phyloP scores from a whole-genome alignment of 2,329 filamentous ascomycete species.

The Exophiala mesophila region DNA sequence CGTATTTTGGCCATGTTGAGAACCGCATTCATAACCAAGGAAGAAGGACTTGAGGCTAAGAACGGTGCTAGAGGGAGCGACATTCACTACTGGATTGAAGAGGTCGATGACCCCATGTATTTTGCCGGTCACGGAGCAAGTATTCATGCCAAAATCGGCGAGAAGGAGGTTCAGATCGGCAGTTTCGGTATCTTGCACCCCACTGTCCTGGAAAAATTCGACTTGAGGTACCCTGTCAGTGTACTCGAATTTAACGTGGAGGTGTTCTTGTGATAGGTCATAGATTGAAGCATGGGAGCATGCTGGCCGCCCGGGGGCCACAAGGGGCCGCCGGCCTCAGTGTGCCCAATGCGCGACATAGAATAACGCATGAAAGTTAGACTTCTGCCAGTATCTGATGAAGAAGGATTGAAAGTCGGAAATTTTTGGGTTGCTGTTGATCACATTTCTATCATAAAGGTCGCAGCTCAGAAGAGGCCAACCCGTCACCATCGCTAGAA shows the following conservation, averaged over 20 bases:
- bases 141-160: constrained; percentile 69
- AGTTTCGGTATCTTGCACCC: constrained; percentile 94
- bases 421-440: too few relatives aligned
- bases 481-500: too few relatives aligned
- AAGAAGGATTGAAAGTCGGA: too few relatives aligned
- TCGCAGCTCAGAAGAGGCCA: too few relatives aligned
- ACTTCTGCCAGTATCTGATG: too few relatives aligned
- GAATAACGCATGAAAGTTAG: too few relatives aligned
- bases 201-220: constrained; percentile 86
- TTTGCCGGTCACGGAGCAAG: constrained; percentile 85
- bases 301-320: too few relatives aligned
- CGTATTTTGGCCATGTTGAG: constrained; percentile 89
- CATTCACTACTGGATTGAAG: constrained; percentile 87
- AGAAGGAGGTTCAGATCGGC: constrained; percentile 73
- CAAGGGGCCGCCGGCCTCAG: too few relatives aligned
- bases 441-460: too few relatives aligned
- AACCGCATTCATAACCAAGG: constrained; percentile 70
- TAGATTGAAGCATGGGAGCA: too few relatives aligned
- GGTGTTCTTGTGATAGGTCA: constrained; percentile 73
- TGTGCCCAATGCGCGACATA: too few relatives aligned
- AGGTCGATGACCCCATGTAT: constrained; percentile 86
- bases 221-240: constrained; percentile 87
- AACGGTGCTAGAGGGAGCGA: constrained; percentile 49
- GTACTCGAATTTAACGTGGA: constrained; percentile 93
- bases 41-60: constrained; percentile 61